Conservation (phyloP, 2,329 filamentous ascomycete genomes). For the Sporothrix pallida region DNA sequence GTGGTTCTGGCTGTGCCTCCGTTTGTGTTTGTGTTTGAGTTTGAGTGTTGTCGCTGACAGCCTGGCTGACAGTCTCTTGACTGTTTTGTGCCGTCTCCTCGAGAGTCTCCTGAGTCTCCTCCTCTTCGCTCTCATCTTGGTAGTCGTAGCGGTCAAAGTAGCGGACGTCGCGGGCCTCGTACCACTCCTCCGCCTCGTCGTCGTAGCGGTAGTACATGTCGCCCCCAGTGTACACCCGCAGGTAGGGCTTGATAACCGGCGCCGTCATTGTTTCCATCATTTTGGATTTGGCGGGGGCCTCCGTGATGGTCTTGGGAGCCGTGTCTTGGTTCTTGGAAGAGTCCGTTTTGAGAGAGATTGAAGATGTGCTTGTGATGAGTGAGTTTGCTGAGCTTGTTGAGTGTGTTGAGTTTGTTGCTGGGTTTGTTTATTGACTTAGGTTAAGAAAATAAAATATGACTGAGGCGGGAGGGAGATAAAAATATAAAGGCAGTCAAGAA, state of each 20-base stretch:
- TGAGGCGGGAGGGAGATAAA: neutral
- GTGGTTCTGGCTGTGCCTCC: neutral
- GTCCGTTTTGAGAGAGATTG: neutral
- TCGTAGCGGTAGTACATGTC: slow-evolving; percentile 20
- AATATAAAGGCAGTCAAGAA: neutral
- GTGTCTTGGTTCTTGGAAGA: neutral
- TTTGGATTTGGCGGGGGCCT: too few relatives aligned
- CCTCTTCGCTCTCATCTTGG: neutral
- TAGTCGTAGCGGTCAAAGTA: slow-evolving; percentile 19
- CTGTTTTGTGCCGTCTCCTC: neutral
- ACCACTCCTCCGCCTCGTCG: slow-evolving; percentile 11
- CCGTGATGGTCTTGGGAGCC: neutral
- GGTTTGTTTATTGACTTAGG: neutral
- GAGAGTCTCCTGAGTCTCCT: neutral
- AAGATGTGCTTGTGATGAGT: neutral
- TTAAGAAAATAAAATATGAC: neutral
- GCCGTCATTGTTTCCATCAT: neutral
- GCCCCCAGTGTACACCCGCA: neutral
- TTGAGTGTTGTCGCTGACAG: neutral
- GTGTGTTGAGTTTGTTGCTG: neutral
- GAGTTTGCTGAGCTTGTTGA: neutral
- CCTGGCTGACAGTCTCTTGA: too few relatives aligned
- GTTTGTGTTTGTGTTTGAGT: neutral
- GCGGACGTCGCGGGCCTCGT: neutral
- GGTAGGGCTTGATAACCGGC: neutral